Percentiles rank a stretch among this genome's conserved stretches.
Evolutionary conservation across 1,284 basidiomycete species (phyloP).

Genomic region (Ustilago nuda): DNA sequence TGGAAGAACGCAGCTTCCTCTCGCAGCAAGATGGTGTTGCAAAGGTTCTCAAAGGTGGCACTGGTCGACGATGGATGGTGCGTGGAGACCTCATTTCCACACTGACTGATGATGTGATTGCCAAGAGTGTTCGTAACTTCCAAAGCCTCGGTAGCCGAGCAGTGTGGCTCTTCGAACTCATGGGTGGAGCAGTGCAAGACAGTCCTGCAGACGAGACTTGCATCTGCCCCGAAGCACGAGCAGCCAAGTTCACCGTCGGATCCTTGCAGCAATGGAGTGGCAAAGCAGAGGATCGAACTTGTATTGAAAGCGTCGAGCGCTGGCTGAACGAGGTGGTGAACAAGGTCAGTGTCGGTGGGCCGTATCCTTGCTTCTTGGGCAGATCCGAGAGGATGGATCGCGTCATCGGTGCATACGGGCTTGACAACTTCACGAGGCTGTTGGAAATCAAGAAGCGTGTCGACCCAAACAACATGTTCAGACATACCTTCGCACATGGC

Average conservation of each 20-base stretch:
- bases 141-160: constrained; percentile 75
- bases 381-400: constrained; percentile 49
- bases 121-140: constrained; percentile 83
- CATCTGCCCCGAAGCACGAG: constrained; percentile 80
- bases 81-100: constrained; percentile 74
- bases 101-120: constrained; percentile 85
- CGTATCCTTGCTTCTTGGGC: constrained; percentile 60
- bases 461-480: constrained; percentile 55
- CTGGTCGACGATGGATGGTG: constrained; percentile 69
- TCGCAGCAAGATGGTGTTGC: constrained; percentile 90
- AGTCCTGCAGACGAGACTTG: constrained; percentile 74
- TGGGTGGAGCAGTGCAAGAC: constrained; percentile 82
- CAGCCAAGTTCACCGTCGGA: constrained; percentile 84
- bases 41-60: constrained; percentile 83
- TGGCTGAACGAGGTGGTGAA: constrained; percentile 56
- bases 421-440: constrained; percentile 51
- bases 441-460: constrained; percentile 52
- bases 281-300: constrained; percentile 80
- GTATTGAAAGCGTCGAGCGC: constrained; percentile 82
- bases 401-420: constrained; percentile 53
- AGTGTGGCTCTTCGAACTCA: constrained; percentile 73
- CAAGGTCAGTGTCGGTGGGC: constrained; percentile 54
- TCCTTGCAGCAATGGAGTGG: constrained; percentile 93
- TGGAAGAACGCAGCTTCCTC: constrained; percentile 86
- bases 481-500: constrained; percentile 54